Evolutionary conservation across 768 basidiomycete genomes (phyloP).

Genomic region (Leccinum pellstonianum): DNA sequence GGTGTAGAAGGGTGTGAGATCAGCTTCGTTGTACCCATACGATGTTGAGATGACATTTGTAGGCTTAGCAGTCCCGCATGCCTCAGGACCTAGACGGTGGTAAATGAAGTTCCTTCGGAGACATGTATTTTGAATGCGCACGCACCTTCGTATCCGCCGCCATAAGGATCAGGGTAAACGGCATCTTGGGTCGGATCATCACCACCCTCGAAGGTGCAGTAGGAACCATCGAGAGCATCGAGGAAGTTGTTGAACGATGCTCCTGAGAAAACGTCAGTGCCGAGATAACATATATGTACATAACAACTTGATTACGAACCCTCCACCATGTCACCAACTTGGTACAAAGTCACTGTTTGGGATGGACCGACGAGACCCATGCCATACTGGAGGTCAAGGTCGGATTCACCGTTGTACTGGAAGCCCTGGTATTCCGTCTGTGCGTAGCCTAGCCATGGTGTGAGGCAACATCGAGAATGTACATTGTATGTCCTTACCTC

Average conservation of each 20-base stretch:
- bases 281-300: background rate
- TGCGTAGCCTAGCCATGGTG: constrained; percentile 1
- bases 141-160: constrained; percentile 24
- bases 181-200: constrained; percentile 31
- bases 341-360: constrained; percentile 32
- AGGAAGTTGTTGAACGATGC: constrained; percentile 36
- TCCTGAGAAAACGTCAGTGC: constrained; percentile 12
- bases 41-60: constrained; percentile 43
- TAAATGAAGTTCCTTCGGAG: background rate
- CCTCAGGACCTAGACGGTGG: constrained; percentile 25
- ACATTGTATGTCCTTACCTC: constrained; percentile 18
- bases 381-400: constrained; percentile 32
- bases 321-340: constrained; percentile 30
- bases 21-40: constrained; percentile 39
- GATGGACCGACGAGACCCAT: constrained; percentile 29
- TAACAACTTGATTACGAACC: constrained; percentile 12
- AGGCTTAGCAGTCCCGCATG: constrained; percentile 37
- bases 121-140: background rate
- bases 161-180: constrained; percentile 25
- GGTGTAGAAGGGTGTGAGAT: constrained; percentile 36
- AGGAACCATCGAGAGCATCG: constrained; percentile 35
- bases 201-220: constrained; percentile 36
- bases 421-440: constrained; percentile 28
- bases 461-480: background rate
- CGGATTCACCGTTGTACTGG: constrained; percentile 30